phyloP scores from a whole-genome alignment of 2,329 filamentous ascomycete species.

The Magnaporthiopsis poae region DNA sequence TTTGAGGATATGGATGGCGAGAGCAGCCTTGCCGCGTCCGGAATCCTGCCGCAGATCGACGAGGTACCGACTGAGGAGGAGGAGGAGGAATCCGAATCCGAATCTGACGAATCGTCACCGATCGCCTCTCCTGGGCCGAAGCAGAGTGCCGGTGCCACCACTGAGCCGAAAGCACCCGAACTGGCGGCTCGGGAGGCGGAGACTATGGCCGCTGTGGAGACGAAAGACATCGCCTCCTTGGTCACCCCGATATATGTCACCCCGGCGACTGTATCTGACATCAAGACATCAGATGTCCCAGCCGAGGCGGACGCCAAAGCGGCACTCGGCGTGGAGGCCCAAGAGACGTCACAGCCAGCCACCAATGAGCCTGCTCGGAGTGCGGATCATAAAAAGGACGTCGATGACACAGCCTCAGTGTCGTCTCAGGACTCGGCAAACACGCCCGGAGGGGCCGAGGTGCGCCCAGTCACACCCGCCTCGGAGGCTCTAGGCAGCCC shows the following conservation, averaged over 20 bases:
- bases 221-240: not conserved
- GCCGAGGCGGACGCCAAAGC: not conserved
- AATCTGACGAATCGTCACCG: not conserved
- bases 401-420: not conserved
- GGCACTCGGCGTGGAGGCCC: not conserved
- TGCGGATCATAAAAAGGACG: not conserved
- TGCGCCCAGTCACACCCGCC: not conserved
- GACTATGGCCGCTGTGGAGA: too few relatives aligned
- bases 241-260: too few relatives aligned
- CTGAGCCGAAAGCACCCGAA: not conserved
- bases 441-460: not conserved
- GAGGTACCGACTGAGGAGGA: not conserved
- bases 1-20: conserved; percentile 2
- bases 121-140: not conserved
- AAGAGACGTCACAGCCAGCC: not conserved
- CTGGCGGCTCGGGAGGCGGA: not conserved
- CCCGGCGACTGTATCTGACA: too few relatives aligned
- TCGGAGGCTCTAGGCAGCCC: not conserved
- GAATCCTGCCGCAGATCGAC: not conserved
- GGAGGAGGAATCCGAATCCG: not conserved
- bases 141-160: too few relatives aligned
- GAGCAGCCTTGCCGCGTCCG: not conserved
- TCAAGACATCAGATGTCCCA: not conserved
- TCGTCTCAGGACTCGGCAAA: not conserved
- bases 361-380: not conserved